Conservation (phyloP, 352 stramenopile species). For the Phytophthora aleatoria region DNA sequence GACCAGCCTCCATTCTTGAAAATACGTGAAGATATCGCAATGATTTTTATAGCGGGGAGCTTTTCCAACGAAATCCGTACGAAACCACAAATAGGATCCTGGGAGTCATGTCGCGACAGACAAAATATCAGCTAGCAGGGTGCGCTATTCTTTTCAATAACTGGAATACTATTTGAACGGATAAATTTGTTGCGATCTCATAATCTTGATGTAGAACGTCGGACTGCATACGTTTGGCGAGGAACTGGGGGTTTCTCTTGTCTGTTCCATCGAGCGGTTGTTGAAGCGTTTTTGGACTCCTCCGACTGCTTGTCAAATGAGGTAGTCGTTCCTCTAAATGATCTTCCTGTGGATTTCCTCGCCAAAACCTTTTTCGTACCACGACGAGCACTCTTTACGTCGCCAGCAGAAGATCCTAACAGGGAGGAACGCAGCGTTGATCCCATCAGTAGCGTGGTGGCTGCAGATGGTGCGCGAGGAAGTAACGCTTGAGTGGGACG, state of each 20-base stretch:
- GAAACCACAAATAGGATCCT: slow-evolving; percentile 17
- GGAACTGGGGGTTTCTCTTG: slow-evolving; percentile 2
- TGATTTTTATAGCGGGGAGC: neutral
- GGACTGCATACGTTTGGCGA: slow-evolving; percentile 2
- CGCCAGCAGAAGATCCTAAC: neutral
- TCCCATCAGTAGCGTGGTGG: slow-evolving; percentile 22
- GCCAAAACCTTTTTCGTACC: slow-evolving; percentile 3
- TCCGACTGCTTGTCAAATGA: slow-evolving; percentile 26
- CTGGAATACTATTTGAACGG: neutral
- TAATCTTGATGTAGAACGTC: slow-evolving; percentile 12
- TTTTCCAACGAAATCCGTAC: neutral
- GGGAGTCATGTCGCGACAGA: too few species aligned
- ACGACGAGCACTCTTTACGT: slow-evolving; percentile 8
- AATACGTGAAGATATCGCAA: too few species aligned
- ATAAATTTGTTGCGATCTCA: neutral
- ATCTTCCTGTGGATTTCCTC: neutral
- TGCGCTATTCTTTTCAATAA: too few species aligned
- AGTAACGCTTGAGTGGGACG: slow-evolving; percentile 9
- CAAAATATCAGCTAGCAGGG: too few species aligned
- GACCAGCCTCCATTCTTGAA: slow-evolving; percentile 53
- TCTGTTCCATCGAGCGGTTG: slow-evolving; percentile 2
- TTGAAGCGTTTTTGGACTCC: slow-evolving; percentile 15
- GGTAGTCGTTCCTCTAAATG: neutral
- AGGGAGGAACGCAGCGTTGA: neutral
- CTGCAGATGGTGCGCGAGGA: slow-evolving; percentile 15